These are phyloP conservation scores for Phytophthora pluvialis DNA, from an alignment of 352 stramenopile genomes.

Conservation along the genomic window DNA sequence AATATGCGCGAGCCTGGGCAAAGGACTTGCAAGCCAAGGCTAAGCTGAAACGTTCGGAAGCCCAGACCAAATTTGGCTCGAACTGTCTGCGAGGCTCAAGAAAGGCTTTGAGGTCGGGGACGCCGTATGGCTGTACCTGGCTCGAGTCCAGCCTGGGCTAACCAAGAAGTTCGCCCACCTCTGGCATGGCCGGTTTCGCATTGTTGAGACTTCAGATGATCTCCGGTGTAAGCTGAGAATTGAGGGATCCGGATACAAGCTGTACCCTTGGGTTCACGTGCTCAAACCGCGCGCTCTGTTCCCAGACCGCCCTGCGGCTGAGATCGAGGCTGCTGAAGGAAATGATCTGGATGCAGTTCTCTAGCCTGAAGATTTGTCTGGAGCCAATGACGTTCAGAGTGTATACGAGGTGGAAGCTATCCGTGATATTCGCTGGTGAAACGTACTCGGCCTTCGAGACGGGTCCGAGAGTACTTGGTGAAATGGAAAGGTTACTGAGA, in stretches of 20 bases:
- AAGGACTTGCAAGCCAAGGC: too few species aligned
- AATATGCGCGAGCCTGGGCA: too few species aligned
- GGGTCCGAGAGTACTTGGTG: neutral
- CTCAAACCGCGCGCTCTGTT: neutral
- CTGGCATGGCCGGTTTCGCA: conserved; percentile 12
- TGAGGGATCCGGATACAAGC: too few species aligned
- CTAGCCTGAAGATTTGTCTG: too few species aligned
- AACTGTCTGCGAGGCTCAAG: too few species aligned
- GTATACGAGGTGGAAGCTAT: conserved; percentile 13
- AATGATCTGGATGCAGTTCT: too few species aligned
- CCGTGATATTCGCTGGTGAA: conserved; percentile 2
- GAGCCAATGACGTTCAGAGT: too few species aligned
- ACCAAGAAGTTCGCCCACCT: conserved; percentile 15
- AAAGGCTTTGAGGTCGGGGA: neutral
- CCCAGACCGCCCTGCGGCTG: neutral
- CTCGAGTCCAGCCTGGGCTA: neutral
- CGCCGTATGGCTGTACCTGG: conserved; percentile 12
- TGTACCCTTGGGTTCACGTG: neutral
- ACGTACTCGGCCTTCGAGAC: neutral
- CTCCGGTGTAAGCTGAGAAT: too few species aligned
- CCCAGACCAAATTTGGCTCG: too few species aligned
- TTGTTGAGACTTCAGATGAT: neutral
- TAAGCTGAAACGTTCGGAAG: too few species aligned
- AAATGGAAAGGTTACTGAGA: conserved; percentile 6
- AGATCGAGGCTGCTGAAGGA: too few species aligned